Evolutionary conservation across 805 yeast species (phyloP).

Genomic region (Citeromyces matritensis): DNA sequence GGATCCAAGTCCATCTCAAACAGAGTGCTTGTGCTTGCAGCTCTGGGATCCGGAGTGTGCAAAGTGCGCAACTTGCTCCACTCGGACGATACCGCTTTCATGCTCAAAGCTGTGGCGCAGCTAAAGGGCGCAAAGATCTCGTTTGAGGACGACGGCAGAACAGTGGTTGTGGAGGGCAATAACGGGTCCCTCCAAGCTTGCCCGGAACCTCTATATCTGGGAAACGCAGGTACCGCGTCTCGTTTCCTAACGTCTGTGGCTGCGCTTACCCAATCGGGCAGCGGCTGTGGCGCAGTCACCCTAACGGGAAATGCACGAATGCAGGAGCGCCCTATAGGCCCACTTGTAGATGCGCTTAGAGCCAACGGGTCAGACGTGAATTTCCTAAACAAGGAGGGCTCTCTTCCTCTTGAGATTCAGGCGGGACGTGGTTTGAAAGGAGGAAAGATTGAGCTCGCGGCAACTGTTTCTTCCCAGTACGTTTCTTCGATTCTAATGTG

Average conservation of each 20-base stretch:
- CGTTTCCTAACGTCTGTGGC: slow-evolving; percentile 89
- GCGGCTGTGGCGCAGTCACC: slow-evolving; percentile 26
- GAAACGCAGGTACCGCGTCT: slow-evolving; percentile 97
- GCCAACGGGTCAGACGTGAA: slow-evolving; percentile 65
- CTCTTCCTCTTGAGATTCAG: slow-evolving; percentile 63
- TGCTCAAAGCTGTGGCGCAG: slow-evolving; percentile 74
- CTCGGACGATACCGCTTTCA: slow-evolving; percentile 91
- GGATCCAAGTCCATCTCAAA: slow-evolving; percentile 96
- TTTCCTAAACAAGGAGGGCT: slow-evolving; percentile 64
- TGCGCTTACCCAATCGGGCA: slow-evolving; percentile 49
- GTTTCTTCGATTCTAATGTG: slow-evolving; percentile 94
- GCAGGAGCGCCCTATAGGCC: slow-evolving; percentile 97
- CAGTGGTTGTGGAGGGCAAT: slow-evolving; percentile 71
- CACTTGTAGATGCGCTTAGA: slow-evolving; percentile 81
- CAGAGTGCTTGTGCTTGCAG: slow-evolving; percentile 86
- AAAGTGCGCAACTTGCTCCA: slow-evolving; percentile 75
- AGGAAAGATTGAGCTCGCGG: slow-evolving; percentile 86
- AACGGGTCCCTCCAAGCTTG: slow-evolving; percentile 65
- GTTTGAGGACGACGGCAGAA: slow-evolving; percentile 83
- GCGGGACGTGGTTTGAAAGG: slow-evolving; percentile 69
- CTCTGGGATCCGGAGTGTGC: slow-evolving; percentile 78
- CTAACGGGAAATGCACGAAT: slow-evolving; percentile 92
- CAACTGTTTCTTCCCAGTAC: slow-evolving; percentile 94
- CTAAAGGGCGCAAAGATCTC: slow-evolving; percentile 71
- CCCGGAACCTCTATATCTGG: slow-evolving; percentile 62